Conservation (phyloP, 2,329 filamentous ascomycete genomes). For the Fusarium illudens region DNA sequence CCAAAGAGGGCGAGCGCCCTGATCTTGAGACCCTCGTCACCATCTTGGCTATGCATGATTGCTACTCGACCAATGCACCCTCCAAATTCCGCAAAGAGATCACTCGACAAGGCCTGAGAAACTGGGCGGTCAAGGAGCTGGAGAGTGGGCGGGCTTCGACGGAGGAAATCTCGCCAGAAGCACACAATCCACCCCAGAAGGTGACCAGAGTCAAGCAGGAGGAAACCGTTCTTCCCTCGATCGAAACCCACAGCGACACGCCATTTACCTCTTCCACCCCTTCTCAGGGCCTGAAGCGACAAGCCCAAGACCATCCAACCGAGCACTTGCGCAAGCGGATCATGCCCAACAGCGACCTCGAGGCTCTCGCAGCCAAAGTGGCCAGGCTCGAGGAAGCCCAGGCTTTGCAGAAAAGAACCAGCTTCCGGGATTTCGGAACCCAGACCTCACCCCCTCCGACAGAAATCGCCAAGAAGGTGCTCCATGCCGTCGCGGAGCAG, state of each 20-base stretch:
- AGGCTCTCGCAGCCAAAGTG: background rate
- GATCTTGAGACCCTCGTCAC: background rate
- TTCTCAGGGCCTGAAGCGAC: background rate
- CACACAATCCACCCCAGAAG: background rate
- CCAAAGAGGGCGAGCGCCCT: background rate
- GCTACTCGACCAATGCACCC: accelerated
- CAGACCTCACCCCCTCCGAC: constrained; percentile 11
- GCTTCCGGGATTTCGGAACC: background rate
- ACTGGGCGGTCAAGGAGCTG: constrained; percentile 13
- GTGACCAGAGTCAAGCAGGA: background rate
- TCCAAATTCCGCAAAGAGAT: background rate
- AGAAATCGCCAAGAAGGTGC: background rate
- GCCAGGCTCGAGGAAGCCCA: background rate
- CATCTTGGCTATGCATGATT: constrained; percentile 2
- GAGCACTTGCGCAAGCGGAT: background rate
- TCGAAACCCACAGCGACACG: background rate
- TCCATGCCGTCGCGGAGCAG: background rate
- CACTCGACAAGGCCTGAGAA: background rate
- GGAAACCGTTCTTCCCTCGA: background rate
- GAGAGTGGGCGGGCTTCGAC: background rate
- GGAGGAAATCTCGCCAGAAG: background rate
- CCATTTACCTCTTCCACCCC: background rate
- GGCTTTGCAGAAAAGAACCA: background rate
- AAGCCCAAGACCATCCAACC: background rate
- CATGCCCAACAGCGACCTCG: background rate